Evolutionary conservation across 1,139 yeast genomes (phyloP).

Genomic region (Taphrina flavorubra): DNA sequence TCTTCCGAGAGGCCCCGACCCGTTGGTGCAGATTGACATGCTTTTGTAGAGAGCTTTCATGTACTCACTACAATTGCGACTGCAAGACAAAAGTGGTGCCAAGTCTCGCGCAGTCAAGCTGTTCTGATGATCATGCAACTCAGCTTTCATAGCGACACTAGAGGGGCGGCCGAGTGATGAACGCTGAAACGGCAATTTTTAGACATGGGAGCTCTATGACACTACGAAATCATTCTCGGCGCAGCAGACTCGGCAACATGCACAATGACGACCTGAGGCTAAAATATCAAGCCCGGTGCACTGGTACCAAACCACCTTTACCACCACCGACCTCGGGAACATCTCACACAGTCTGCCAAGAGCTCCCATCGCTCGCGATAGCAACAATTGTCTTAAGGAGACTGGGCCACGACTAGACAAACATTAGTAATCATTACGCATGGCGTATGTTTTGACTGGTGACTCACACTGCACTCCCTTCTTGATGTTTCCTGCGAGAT

Average conservation of each 20-base stretch:
- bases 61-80: no score
- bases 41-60: no score
- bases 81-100: no score
- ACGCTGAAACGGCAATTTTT: not conserved
- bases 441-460: not conserved
- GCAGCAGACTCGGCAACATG: constrained; percentile 1
- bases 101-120: no score
- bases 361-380: not conserved
- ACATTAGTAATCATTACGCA: not conserved
- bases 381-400: not conserved
- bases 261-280: constrained; percentile 8
- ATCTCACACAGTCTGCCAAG: not conserved
- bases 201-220: not conserved
- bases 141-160: no score
- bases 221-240: not conserved
- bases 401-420: constrained; percentile 13
- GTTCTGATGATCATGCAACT: no score
- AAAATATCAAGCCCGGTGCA: not conserved
- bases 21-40: no score
- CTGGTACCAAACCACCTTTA: not conserved
- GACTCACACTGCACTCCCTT: constrained; percentile 59
- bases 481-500: constrained; percentile 63
- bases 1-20: no score
- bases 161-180: no score
- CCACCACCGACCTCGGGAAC: not conserved